phyloP scores from a whole-genome alignment of 345 rosid species.

The Lenwebbia sp. region DNA sequence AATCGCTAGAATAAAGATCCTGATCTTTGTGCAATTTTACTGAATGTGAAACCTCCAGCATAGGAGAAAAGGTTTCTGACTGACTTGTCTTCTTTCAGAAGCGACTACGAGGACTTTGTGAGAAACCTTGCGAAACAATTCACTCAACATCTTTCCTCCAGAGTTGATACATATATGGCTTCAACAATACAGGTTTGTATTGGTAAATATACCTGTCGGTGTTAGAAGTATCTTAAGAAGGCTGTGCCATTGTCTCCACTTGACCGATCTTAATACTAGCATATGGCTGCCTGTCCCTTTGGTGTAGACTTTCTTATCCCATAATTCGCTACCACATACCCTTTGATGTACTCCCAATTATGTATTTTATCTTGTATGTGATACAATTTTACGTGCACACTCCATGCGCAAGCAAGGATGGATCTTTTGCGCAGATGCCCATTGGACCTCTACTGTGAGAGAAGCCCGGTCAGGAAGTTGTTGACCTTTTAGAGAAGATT shows the following conservation, averaged over 20 bases:
- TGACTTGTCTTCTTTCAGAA: slow-evolving; percentile 27
- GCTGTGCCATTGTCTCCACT: background rate
- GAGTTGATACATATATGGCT: slow-evolving; percentile 71
- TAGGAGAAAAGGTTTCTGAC: background rate
- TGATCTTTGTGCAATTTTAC: background rate
- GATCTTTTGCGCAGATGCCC: background rate
- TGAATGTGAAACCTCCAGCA: background rate
- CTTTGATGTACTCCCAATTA: background rate
- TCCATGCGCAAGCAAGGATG: background rate
- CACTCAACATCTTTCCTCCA: slow-evolving; percentile 45
- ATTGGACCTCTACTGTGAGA: background rate
- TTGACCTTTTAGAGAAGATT: background rate
- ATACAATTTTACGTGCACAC: background rate
- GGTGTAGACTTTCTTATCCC: too few species aligned
- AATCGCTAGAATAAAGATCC: background rate
- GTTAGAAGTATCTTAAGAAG: background rate
- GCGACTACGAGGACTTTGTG: slow-evolving; percentile 65
- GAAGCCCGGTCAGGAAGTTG: background rate
- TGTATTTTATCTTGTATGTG: background rate
- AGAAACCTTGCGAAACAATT: slow-evolving; percentile 67
- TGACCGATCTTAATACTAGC: background rate
- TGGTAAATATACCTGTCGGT: background rate
- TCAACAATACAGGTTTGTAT: slow-evolving; percentile 69
- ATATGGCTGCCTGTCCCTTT: background rate
- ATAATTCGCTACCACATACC: background rate